Evolutionary conservation across 345 rosid genomes (phyloP), one percentile per base, ranked within the genome.

Genomic region (Kernera saxatilis): DNA sequence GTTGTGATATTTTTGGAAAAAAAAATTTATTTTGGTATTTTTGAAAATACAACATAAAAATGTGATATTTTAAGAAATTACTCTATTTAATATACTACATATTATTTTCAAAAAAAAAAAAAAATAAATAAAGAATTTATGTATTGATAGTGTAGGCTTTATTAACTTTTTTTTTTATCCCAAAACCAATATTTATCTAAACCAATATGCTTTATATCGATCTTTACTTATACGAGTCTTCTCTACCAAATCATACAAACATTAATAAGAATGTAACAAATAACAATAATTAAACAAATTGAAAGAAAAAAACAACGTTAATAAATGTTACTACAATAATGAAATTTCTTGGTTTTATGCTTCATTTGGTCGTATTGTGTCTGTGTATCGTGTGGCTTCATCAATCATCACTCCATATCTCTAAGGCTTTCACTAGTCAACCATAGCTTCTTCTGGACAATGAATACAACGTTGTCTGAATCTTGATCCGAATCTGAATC

Each of bases 381-480:
- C 8, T 19, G 19, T 52, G 39, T 39, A 17, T 26, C 23, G 50
- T 67, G 37, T 54, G 44, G 44, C 37, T 40, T 54, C 21, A 5
- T 55, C 53, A 40, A 10, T 61, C 60, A 26, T 61, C 60, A 60
- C 55, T 89, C 91, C 14, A 89, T 40, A 45, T 84, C 86, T 79
- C 87, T 84, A 64, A 83, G 80, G 76, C 89, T 87, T 71, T 81
- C 89, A 26, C 89, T 85, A 37, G 93, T 89, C 74, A 87, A 80
- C 96, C 93, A 87, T 59, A 87, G 44, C 77, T 89, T 87, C 85
- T 92, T 92, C 61, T 86, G 93, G 63, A 85, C 40, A 45, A 89
- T 36, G 50, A 89, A 50, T 29, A 89, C 79, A 1, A 73, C 56
- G 5, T 86, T 87, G 2, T 86, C 90, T 15, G 81, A 84, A 3